Evolutionary conservation across 2,329 filamentous ascomycete species (phyloP), one percentile per base, ranked within the genome.

Genomic region (Corniculantispora saksenae): DNA sequence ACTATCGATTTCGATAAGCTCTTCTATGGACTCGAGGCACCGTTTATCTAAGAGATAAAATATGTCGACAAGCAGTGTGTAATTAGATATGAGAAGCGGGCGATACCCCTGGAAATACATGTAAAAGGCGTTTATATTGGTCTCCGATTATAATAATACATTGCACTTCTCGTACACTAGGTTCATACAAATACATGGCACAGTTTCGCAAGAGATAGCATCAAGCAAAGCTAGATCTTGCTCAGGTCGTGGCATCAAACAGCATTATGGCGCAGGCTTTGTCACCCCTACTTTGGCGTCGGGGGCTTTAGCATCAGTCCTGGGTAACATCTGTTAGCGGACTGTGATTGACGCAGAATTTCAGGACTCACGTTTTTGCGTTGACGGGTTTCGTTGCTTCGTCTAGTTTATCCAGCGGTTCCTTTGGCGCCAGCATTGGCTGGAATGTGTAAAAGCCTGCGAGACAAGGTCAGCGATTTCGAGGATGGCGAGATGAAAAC

Each of bases 361-460:
- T 53, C n/a, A 62, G 55, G 5, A 13, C 21, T 32, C 32, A 32
- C 32, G 6, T 10, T 32, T 63, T 61, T 19, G 29, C 4, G 13
- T 53, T 13, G 3, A 5, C 6, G 21, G 21, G 0, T 15, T 35
- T 35, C 23, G 25, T 19, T 29, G 8, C 21, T 10, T 8, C n/a
- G 5, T 27, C 17, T 23, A 9, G 15, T 40, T 3, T 23, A 10
- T 40, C n/a, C n/a, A 15, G n/a, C 8, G 38, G 13, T 7, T 65
- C 57, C 27, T 61, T 57, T 5, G 71, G 70, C 2, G 72, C 73
- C 61, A 79, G 69, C 29, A 75, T 69, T 25, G 77, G 77, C 45
- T 76, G 72, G 55, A 79, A 79, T 2, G 77, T 79, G 66, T 79
- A 79, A 32, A 73, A 72, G 48, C 77, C 77, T 79, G 61, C 19